Evolutionary conservation across 495 filamentous ascomycete genomes (phyloP), one percentile per base, ranked within the genome.

Genomic region (Bryoglossum gracile): DNA sequence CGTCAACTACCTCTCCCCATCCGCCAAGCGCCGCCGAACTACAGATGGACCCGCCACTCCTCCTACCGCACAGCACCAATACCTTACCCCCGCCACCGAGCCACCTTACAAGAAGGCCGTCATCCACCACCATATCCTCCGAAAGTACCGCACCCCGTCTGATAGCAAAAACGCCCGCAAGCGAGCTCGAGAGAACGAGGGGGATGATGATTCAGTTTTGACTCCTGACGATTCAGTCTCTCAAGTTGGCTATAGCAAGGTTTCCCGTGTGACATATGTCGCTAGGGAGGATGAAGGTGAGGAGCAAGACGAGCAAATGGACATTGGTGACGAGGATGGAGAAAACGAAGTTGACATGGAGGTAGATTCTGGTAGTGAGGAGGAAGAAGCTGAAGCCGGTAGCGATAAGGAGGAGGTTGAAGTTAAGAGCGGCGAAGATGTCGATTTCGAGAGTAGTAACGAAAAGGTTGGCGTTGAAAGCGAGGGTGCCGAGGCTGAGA

Each of bases 21-120:
- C 35, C 2, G 8, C 43, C 0, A 58, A 59, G 30, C 59, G 56
- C 33, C 59, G 52, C 25, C 59, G 56, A 8, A 61, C 58, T 16
- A 22, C 50, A n/a, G n/a, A n/a, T 14, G 53, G 48, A 16, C 55
- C 54, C 38, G 39, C 28, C 2, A 55, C 43, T 8, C 36, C 51
- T 13, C 14, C 40, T 4, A 45, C 43, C 3, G 19, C n/a, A n/a
- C n/a, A 51, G 13, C 43, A 35, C 9, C 25, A 1, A 6, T 47
- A 32, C 21, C 6, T 48, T n/a, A 16, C 25, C 11, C 57, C 57
- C 8, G 8, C 25, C 8, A 51, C 54, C 33, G 54, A 61, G 18
- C 51, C 54, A 26, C 37, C 30, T 34, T 33, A 47, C 35, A 36
- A 44, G 28, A 53, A 36, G 38, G 33, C 32, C 19, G 48, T 36